Evolutionary conservation across 768 basidiomycete species (phyloP), one percentile per base, ranked within the genome.

Genomic region (Lyophyllum decastes): DNA sequence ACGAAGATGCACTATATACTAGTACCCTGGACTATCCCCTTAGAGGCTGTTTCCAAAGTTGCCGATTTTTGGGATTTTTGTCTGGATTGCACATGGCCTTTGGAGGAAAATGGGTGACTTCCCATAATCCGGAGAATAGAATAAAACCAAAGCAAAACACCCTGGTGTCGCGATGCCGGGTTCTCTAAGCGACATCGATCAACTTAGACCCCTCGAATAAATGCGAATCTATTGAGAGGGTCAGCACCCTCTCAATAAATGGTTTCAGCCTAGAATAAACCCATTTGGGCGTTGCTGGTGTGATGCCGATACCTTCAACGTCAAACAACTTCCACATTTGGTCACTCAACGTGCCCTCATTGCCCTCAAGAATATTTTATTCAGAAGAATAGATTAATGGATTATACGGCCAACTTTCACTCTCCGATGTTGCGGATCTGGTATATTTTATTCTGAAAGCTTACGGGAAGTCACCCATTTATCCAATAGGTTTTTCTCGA

Each of bases 391-490:
- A 58, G 35, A 58, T 40, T 58, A 47, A 53, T 16, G 14, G 46
- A 58, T 58, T 53, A 58, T 27, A 52, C 2, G 11, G 45, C 54
- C 11, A 51, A 34, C 51, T 52, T 58, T 48, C 33, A 53, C 45
- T 27, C 26, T 34, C n/a, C 19, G 21, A 11, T 4, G 19, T 34
- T 30, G 43, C 22, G 48, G 48, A 53, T 41, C 19, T 21, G 7
- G 26, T 24, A 46, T 53, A 48, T 45, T 19, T 30, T 53, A 53
- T 58, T 53, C 45, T 16, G 33, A 48, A 48, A 49, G 14, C 57
- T 58, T 58, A 53, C 21, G 38, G 45, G 40, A 52, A 58, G 57
- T 50, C 57, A 58, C 41, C 57, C 57, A 58, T 25, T 57, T n/a
- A n/a, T n/a, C n/a, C n/a, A n/a, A n/a, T n/a, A n/a, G n/a, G n/a